Evolutionary conservation across 2,329 filamentous ascomycete species (phyloP).

Genomic region (Epichloe aotearoae): DNA sequence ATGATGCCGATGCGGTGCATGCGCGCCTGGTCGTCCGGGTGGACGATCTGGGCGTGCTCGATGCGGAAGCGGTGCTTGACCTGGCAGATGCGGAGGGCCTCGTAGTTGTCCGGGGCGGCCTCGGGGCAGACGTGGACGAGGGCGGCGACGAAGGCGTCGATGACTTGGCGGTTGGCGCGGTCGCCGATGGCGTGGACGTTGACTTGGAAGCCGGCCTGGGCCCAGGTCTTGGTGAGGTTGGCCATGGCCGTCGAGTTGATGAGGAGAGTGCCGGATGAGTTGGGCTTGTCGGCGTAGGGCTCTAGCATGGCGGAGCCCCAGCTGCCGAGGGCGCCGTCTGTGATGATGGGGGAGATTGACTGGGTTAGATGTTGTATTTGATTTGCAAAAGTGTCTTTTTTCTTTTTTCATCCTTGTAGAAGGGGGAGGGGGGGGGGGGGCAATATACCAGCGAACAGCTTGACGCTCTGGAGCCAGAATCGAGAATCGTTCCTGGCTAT

Average conservation of each 20-base stretch:
- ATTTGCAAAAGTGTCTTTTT: no score
- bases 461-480: conserved; percentile 49
- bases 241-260: conserved; percentile 49
- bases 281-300: conserved; percentile 50
- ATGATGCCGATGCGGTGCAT: conserved; percentile 47
- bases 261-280: conserved; percentile 49
- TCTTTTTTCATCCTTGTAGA: no score
- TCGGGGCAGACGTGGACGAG: conserved; percentile 39
- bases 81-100: conserved; percentile 36
- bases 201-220: conserved; percentile 48
- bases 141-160: conserved; percentile 48
- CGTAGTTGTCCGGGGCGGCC: conserved; percentile 10
- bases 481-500: conserved; percentile 32
- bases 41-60: conserved; percentile 59
- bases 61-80: conserved; percentile 47
- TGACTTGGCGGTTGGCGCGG: conserved; percentile 49
- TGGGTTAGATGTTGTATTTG: no score
- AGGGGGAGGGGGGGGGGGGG: no score
- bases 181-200: conserved; percentile 65
- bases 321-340: conserved; percentile 56
- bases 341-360: no score
- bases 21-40: conserved; percentile 48
- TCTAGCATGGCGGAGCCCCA: conserved; percentile 63
- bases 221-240: conserved; percentile 43
- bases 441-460: conserved; percentile 50